phyloP scores from a whole-genome alignment of 2,329 filamentous ascomycete species.

The Metarhizium brunneum region DNA sequence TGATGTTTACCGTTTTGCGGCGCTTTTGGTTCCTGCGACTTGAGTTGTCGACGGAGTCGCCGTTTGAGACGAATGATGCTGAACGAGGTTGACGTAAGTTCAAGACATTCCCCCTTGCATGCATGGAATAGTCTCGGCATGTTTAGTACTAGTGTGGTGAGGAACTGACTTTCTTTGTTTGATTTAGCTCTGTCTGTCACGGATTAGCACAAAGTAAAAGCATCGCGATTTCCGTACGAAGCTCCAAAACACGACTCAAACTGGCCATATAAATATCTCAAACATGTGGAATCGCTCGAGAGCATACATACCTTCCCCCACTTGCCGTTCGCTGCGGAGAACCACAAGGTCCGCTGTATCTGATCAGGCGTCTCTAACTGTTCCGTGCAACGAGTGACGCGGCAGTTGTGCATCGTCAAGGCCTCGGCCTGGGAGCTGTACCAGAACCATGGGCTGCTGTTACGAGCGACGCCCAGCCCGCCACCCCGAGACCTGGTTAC shows the following conservation, averaged over 20 bases:
- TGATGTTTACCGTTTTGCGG: neutral
- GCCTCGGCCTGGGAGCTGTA: too few species aligned
- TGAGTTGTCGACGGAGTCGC: neutral
- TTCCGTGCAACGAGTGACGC: neutral
- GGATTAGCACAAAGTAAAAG: too few species aligned
- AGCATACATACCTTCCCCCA: neutral
- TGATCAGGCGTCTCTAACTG: neutral
- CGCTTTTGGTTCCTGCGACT: neutral
- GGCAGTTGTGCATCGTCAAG: conserved; percentile 3
- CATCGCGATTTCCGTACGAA: too few species aligned
- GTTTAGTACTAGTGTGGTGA: too few species aligned
- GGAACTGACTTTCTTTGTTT: too few species aligned
- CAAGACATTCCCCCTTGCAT: neutral
- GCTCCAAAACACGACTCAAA: too few species aligned
- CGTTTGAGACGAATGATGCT: neutral
- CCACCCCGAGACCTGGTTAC: too few species aligned
- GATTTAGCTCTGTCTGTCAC: too few species aligned
- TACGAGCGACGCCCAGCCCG: too few species aligned
- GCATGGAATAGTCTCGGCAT: too few species aligned
- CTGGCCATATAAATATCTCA: neutral
- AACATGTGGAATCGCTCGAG: neutral
- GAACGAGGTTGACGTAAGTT: neutral
- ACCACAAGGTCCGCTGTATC: neutral
- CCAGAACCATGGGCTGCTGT: too few species aligned
- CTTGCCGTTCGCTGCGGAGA: neutral